Evolutionary conservation across 2,329 filamentous ascomycete genomes (phyloP).

Genomic region (Fusarium sacchari): DNA sequence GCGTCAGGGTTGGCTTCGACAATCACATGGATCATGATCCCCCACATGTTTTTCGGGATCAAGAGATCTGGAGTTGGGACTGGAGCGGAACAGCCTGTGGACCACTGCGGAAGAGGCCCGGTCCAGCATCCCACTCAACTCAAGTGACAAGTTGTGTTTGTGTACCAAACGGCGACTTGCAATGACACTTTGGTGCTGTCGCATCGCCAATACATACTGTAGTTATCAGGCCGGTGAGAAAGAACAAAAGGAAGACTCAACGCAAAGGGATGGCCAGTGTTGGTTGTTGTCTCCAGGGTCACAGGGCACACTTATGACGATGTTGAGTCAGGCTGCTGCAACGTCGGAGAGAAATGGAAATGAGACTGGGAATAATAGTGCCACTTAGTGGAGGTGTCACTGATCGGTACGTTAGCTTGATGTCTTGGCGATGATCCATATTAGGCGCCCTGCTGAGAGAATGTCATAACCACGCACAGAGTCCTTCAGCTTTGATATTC

Average conservation of each 20-base stretch:
- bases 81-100: constrained; percentile 15
- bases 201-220: neutral
- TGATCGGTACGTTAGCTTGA: neutral
- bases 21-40: constrained; percentile 30
- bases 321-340: constrained; percentile 4
- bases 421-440: constrained; percentile 23
- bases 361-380: constrained; percentile 33
- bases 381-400: constrained; percentile 10
- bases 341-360: constrained; percentile 29
- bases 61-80: constrained; percentile 6
- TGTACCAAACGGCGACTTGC: constrained; percentile 17
- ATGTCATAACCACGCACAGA: neutral
- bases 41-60: constrained; percentile 30
- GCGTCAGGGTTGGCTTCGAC: constrained; percentile 30
- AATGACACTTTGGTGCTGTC: constrained; percentile 1
- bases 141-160: neutral
- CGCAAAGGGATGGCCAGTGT: neutral
- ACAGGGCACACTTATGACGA: constrained; percentile 16
- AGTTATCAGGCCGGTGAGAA: neutral
- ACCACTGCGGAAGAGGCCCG: constrained; percentile 9
- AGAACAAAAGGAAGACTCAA: neutral
- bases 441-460: constrained; percentile 20
- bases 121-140: neutral
- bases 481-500: neutral
- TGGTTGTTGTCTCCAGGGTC: constrained; percentile 14